Evolutionary conservation across 2,329 filamentous ascomycete genomes (phyloP).

Genomic region (Colletotrichum zoysiae): DNA sequence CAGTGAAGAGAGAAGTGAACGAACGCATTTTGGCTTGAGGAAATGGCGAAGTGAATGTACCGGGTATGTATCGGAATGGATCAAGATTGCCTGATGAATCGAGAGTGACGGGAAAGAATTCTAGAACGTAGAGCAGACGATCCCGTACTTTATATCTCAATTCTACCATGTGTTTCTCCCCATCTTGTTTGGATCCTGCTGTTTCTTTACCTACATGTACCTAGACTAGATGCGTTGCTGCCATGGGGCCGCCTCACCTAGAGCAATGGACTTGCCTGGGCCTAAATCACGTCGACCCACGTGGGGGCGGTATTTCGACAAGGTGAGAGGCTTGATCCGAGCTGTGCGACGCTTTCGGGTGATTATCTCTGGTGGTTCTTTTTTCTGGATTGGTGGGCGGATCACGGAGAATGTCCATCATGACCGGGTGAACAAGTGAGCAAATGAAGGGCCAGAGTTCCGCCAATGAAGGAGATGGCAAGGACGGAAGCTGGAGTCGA

Average conservation of each 20-base stretch:
- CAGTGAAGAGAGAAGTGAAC: constrained; percentile 38
- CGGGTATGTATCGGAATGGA: neutral
- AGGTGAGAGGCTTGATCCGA: neutral
- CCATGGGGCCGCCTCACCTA: constrained; percentile 7
- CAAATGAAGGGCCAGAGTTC: constrained; percentile 11
- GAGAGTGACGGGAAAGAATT: neutral
- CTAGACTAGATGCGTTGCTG: neutral
- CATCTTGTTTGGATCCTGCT: neutral
- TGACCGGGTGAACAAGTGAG: constrained; percentile 17
- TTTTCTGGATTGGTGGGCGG: neutral
- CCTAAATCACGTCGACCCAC: constrained; percentile 13
- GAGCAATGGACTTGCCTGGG: constrained; percentile 8
- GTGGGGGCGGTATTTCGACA: constrained; percentile 1
- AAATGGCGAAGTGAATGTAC: constrained; percentile 9
- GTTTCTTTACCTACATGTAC: neutral
- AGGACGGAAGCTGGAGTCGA: constrained; percentile 14
- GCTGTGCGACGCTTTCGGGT: constrained; percentile 14
- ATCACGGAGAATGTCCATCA: neutral
- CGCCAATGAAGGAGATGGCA: constrained; percentile 16
- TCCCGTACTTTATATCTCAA: constrained; percentile 5
- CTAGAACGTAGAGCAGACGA: neutral
- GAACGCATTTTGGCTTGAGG: constrained; percentile 30
- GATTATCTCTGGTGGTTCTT: neutral
- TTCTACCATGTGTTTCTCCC: neutral
- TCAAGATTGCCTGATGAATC: constrained; percentile 6